Percentiles rank a stretch among this genome's conserved stretches.
Conservation (phyloP, 1,139 yeast genomes). For the Pichia cactophila region DNA sequence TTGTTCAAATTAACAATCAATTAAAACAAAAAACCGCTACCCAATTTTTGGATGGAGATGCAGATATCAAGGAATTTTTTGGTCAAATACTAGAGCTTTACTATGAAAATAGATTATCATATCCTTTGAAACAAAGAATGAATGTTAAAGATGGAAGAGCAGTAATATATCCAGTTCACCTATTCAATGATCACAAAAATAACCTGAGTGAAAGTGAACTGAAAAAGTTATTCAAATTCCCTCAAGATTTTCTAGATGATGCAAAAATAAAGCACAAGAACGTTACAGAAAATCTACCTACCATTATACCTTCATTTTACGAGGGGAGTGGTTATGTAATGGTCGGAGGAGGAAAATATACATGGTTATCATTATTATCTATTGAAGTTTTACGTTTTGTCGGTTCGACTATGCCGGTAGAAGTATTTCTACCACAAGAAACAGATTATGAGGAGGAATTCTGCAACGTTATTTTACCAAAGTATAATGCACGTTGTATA, state of each 20-base stretch:
- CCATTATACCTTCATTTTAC: slow-evolving; percentile 19
- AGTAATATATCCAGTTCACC: slow-evolving; percentile 21
- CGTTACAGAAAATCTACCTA: slow-evolving; percentile 20
- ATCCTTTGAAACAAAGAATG: slow-evolving; percentile 23
- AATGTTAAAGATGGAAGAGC: slow-evolving; percentile 22
- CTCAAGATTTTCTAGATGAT: slow-evolving; percentile 22
- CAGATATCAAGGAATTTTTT: not conserved
- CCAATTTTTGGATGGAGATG: not conserved
- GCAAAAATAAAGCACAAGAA: slow-evolving; percentile 22
- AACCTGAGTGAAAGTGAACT: slow-evolving; percentile 19
- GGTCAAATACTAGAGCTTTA: slow-evolving; percentile 17
- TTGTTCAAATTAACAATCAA: not conserved
- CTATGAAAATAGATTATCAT: slow-evolving; percentile 19
- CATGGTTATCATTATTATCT: slow-evolving; percentile 49
- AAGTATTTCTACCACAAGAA: slow-evolving; percentile 47
- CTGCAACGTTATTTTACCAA: slow-evolving; percentile 41
- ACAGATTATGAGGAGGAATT: slow-evolving; percentile 43
- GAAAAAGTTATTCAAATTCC: slow-evolving; percentile 18
- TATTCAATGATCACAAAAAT: slow-evolving; percentile 19
- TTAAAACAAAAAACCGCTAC: not conserved
- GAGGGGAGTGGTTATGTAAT: slow-evolving; percentile 52
- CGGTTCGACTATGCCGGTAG: slow-evolving; percentile 53
- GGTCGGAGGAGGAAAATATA: slow-evolving; percentile 55
- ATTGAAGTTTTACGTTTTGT: slow-evolving; percentile 44
- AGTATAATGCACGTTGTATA: slow-evolving; percentile 45